Evolutionary conservation across 73 alveolate species (phyloP), one percentile per base, ranked within the genome.

Genomic region (Stentor coeruleus): DNA sequence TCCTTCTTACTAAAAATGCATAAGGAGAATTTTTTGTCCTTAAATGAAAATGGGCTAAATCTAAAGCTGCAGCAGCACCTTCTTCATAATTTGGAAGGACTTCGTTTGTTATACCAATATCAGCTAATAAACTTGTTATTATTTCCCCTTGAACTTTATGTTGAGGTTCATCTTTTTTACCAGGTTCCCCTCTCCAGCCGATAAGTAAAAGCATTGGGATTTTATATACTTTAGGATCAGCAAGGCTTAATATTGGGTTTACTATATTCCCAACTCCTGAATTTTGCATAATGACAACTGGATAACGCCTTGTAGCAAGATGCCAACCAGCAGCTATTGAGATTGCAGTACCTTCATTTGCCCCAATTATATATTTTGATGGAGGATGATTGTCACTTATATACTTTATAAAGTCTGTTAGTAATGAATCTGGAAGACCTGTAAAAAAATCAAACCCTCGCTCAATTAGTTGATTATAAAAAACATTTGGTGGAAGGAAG

Each of bases 161-260:
- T 82, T 95, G 95, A 74, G 99, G 99, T 82, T 95, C 99, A 74
- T 95, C 99, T 81, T 95, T 94, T 59, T 89, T 91, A 58, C 94
- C 96, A 30, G 99, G 99, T 82, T 95, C 98, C 26, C 99, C 99
- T 79, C 99, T 94, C 99, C 99, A 95, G 49, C 98, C 99, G n/a
- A 95, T 92, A 37, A 95, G 81, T 42, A 83, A 91, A 80, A 95
- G 74, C 84, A 90, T 92, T 0, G 99, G 99, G 38, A 94, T 94
- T 26, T 94, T 96, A 82, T 95, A 95, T 2, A 95, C 99, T 89
- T 92, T 84, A n/a, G 90, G 90, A 85, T 92, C 93, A 20, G 93
- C 91, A 58, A 92, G 77, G 41, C 96, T 87, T 39, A 93, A 84
- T 74, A 93, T 81, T 4, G 99, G 99, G 86, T 95, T 95, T 59